These are phyloP conservation scores for Hygrophorus pudorinus DNA, from an alignment of 768 basidiomycete species.

Conservation along the genomic window DNA sequence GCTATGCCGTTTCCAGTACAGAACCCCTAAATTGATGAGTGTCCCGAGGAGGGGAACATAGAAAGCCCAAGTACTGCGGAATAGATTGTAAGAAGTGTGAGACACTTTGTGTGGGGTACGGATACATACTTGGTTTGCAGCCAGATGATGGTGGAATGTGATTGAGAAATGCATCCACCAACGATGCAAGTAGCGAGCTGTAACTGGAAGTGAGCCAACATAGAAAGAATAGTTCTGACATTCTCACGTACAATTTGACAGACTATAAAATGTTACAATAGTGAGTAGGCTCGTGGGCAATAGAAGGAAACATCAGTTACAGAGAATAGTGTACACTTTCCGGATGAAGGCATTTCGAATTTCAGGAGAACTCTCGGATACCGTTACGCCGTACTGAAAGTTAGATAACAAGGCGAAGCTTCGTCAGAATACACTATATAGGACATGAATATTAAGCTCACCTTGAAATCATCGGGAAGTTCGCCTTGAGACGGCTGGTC, in stretches of 20 bases:
- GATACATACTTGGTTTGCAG: slow-evolving; percentile 55
- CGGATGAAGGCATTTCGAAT: slow-evolving; percentile 82
- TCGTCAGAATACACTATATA: not conserved
- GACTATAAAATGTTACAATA: slow-evolving; percentile 34
- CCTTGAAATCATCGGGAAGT: slow-evolving; percentile 92
- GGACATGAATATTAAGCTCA: slow-evolving; percentile 19
- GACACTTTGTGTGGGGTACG: not conserved
- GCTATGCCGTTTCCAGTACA: slow-evolving; percentile 90
- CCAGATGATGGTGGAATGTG: slow-evolving; percentile 52
- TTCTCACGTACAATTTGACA: slow-evolving; percentile 53
- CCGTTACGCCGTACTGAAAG: slow-evolving; percentile 67
- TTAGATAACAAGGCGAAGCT: slow-evolving; percentile 1
- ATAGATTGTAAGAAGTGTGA: not conserved
- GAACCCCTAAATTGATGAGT: slow-evolving; percentile 64
- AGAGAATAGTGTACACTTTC: slow-evolving; percentile 86
- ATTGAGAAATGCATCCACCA: slow-evolving; percentile 60
- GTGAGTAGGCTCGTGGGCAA: not conserved
- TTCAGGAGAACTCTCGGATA: slow-evolving; percentile 65
- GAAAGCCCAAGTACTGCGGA: slow-evolving; percentile 62
- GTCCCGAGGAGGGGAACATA: slow-evolving; percentile 74
- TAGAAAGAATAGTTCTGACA: not conserved
- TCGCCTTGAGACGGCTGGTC: slow-evolving; percentile 70
- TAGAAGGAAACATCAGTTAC: slow-evolving; percentile 35
- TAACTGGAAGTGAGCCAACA: slow-evolving; percentile 1
- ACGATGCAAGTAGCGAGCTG: slow-evolving; percentile 72